Evolutionary conservation across 768 basidiomycete species (phyloP), one percentile per base, ranked within the genome.

Genomic region (Trametopsis cervina): DNA sequence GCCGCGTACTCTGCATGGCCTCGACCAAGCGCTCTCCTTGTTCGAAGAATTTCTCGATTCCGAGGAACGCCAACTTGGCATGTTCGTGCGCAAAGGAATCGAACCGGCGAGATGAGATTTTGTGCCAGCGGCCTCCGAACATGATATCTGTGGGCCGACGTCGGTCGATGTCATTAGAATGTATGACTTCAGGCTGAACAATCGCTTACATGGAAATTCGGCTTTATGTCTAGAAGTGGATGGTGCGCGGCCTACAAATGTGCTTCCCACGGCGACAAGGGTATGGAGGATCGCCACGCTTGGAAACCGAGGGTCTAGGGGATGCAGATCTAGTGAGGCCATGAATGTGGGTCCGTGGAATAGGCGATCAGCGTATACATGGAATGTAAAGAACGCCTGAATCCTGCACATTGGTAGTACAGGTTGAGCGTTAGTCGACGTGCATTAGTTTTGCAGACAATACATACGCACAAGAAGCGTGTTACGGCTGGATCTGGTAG

Each of bases 231-330:
- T 63, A 1, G 80, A 76, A 17, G 78, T 73, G 3, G 75, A 77
- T 10, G 75, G 69, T 2, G 83, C 77, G 2, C 78, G 81, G 13
- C 81, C 79, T 1, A 85, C 89, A 54, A 89, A 89, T 17, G 83
- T 66, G 49, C 86, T 82, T 13, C 85, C 83, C 27, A 83, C 71
- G 1, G 88, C 89, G 64, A 88, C 90, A 42, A 94, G 86, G n/a
- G 88, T 87, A 60, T 94, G 90, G 0, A 94, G 73, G 36, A 91
- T 65, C 6, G 83, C 74, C 4, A 75, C 60, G 27, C 75, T 71
- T 5, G 91, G 91, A 57, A 90, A 94, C 49, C 81, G 78, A 3
- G 80, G 75, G 54, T 89, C 83, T 20, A 69, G 73, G 0, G 84
- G 83, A 0, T 85, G 77, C 3, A 88, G 66, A 0, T 75, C 66